Conservation (phyloP, 2,329 filamentous ascomycete species). For the Fusarium tuaranense region DNA sequence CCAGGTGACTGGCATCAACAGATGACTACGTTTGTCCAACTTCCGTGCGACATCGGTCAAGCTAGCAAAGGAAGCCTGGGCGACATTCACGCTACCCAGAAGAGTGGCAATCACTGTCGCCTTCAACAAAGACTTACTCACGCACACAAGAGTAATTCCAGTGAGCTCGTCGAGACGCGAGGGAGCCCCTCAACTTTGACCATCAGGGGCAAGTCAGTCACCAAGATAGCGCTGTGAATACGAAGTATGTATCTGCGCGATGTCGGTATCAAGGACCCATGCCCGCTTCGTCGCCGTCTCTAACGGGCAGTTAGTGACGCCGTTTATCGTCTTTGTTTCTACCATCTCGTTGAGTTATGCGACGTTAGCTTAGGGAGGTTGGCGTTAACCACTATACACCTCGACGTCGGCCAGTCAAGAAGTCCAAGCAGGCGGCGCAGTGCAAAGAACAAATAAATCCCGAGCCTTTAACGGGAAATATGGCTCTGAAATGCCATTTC, state of each 20-base stretch:
- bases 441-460: neutral
- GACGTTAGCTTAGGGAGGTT: too few relatives aligned
- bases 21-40: neutral
- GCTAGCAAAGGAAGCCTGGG: neutral
- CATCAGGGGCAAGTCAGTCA: neutral
- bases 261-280: accelerated
- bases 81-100: neutral
- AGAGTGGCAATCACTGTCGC: neutral
- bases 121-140: neutral
- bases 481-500: neutral
- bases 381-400: too few relatives aligned
- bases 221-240: too few relatives aligned
- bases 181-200: neutral
- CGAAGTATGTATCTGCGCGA: too few relatives aligned
- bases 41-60: neutral
- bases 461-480: neutral
- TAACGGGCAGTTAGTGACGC: too few relatives aligned
- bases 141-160: neutral
- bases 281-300: too few relatives aligned
- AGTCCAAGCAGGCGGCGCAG: neutral
- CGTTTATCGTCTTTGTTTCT: too few relatives aligned
- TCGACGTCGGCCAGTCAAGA: neutral
- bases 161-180: neutral
- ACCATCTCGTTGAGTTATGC: too few relatives aligned
- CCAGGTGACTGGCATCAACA: neutral